phyloP scores from a whole-genome alignment of 2,329 filamentous ascomycete genomes.

The Ambrosiella cleistominuta region DNA sequence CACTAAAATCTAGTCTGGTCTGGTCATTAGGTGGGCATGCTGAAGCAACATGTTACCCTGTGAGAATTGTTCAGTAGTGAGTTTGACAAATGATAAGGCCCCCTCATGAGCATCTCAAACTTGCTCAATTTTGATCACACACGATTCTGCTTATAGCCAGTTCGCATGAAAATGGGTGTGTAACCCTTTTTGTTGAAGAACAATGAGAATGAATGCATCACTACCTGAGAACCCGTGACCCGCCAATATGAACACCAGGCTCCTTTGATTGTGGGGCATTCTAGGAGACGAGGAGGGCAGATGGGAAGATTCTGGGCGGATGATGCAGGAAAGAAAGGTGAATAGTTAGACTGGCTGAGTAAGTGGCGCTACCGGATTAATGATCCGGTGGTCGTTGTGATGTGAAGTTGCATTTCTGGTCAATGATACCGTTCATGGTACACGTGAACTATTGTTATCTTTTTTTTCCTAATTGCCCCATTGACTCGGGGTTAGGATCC shows the following conservation, averaged over 20 bases:
- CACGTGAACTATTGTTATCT: too few relatives aligned
- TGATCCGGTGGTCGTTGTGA: background rate
- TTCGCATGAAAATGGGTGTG: too few relatives aligned
- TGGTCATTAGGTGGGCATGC: background rate
- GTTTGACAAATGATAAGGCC: background rate
- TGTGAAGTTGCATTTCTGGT: too few relatives aligned
- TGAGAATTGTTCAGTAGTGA: background rate
- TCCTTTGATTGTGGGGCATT: background rate
- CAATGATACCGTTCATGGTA: background rate
- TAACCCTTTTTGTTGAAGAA: background rate
- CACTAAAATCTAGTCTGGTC: background rate
- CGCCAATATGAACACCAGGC: background rate
- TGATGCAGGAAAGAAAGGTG: background rate
- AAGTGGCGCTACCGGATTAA: background rate
- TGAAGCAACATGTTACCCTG: background rate
- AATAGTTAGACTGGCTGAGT: background rate
- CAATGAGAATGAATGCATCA: background rate
- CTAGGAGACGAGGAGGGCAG: background rate
- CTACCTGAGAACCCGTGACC: background rate
- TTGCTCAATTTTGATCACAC: too few relatives aligned
- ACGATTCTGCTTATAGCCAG: too few relatives aligned
- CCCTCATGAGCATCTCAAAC: too few relatives aligned
- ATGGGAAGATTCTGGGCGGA: background rate
- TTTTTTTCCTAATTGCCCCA: too few relatives aligned
- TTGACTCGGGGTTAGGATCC: too few relatives aligned